Percentiles rank a stretch among this genome's conserved stretches.
Evolutionary conservation across 257 asterid genomes (phyloP).

Genomic region (Handroanthus guayacan): DNA sequence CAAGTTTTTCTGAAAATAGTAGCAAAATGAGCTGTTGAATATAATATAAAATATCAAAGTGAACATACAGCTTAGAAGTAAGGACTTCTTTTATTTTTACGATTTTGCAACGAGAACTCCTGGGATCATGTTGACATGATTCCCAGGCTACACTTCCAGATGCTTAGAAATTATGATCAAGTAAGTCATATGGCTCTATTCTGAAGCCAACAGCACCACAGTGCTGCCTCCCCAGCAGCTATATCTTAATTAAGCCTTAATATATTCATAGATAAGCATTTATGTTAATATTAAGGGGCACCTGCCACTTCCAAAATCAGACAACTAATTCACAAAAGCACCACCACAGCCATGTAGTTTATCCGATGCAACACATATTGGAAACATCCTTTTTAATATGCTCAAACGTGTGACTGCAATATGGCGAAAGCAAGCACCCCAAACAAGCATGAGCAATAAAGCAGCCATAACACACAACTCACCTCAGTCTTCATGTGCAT

Average conservation of each 20-base stretch:
- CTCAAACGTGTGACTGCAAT: constrained; percentile 4
- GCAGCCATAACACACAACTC: constrained; percentile 26
- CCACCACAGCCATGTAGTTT: constrained; percentile 1
- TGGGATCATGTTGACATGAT: not conserved
- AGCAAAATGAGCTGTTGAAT: constrained; percentile 8
- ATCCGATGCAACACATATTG: constrained; percentile 24
- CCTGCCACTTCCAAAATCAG: not conserved
- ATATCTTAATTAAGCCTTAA: not conserved
- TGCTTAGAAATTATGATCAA: constrained; percentile 21
- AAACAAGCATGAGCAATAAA: constrained; percentile 16
- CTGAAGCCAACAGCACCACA: not conserved
- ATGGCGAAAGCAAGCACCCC: constrained; percentile 11
- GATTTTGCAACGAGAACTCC: constrained; percentile 7
- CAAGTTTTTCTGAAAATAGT: not conserved
- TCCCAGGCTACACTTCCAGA: not conserved
- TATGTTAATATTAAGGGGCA: not conserved
- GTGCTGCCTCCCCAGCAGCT: not conserved
- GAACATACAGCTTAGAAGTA: not conserved
- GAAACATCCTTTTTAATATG: constrained; percentile 17
- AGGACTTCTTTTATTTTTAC: constrained; percentile 9
- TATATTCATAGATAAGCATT: not conserved
- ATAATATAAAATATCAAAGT: not conserved
- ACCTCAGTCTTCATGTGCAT: constrained; percentile 93
- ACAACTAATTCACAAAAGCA: constrained; percentile 14
- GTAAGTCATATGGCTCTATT: not conserved